Percentiles rank a stretch among this genome's conserved stretches.
Conservation (phyloP, 768 basidiomycete species). For the Suillus hirtellus region DNA sequence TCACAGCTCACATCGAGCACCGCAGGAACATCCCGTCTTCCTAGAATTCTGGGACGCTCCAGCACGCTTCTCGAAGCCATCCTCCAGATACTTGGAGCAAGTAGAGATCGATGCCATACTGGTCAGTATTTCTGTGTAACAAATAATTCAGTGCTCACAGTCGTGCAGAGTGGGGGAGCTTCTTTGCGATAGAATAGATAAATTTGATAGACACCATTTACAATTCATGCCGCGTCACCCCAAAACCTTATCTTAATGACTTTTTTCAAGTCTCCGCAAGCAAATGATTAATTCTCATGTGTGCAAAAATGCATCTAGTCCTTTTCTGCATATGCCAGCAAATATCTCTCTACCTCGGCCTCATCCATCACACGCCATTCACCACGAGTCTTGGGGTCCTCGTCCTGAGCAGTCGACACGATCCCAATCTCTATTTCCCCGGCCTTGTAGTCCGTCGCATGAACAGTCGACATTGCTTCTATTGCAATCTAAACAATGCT, state of each 20-base stretch:
- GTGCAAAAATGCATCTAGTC: slow-evolving; percentile 44
- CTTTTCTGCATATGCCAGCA: slow-evolving; percentile 88
- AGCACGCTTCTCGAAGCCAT: slow-evolving; percentile 53
- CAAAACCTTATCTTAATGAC: background rate
- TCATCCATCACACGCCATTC: slow-evolving; percentile 79
- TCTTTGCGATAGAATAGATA: slow-evolving; percentile 39
- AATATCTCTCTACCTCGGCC: slow-evolving; percentile 73
- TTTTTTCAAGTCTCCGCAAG: background rate
- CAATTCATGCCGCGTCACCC: background rate
- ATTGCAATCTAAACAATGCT: slow-evolving; percentile 72
- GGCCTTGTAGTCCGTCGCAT: slow-evolving; percentile 94
- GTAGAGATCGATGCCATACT: slow-evolving; percentile 66
- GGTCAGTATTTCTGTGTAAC: slow-evolving; percentile 38
- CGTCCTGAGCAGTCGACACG: slow-evolving; percentile 74
- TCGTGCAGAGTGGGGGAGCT: slow-evolving; percentile 65
- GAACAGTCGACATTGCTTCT: slow-evolving; percentile 90
- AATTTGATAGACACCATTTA: background rate
- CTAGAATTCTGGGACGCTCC: slow-evolving; percentile 72
- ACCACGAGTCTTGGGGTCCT: slow-evolving; percentile 69
- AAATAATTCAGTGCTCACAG: slow-evolving; percentile 1
- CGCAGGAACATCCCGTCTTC: slow-evolving; percentile 26
- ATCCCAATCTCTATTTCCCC: slow-evolving; percentile 97
- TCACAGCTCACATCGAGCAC: background rate
- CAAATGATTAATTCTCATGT: slow-evolving; percentile 8
- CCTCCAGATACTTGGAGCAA: slow-evolving; percentile 48